These are phyloP conservation scores for Paralagenidium karlingii DNA, from an alignment of 352 stramenopile species.

Conservation along the genomic window DNA sequence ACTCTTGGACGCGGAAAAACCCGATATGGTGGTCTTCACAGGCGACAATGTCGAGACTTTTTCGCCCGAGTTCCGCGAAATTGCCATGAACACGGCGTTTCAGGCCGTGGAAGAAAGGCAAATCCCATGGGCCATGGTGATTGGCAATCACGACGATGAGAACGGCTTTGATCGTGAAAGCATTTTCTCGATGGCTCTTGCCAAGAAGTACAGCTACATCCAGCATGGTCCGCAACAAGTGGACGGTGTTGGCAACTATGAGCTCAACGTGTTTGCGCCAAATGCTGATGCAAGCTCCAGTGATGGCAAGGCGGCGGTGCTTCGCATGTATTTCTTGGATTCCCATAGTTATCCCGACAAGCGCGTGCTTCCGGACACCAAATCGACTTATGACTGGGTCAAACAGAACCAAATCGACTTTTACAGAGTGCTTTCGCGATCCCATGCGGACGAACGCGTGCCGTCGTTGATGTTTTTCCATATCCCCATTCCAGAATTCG, in stretches of 20 bases:
- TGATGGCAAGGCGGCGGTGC: slow-evolving; percentile 9
- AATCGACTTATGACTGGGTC: slow-evolving; percentile 35
- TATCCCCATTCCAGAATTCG: slow-evolving; percentile 40
- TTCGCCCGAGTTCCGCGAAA: slow-evolving; percentile 8
- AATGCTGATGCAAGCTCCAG: slow-evolving; percentile 17
- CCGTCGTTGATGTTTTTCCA: slow-evolving; percentile 57
- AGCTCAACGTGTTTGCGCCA: slow-evolving; percentile 25
- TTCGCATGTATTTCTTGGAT: slow-evolving; percentile 61
- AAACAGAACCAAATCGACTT: slow-evolving; percentile 34
- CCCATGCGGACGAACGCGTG: slow-evolving; percentile 5
- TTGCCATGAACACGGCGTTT: slow-evolving; percentile 21
- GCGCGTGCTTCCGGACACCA: slow-evolving; percentile 16
- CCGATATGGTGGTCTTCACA: slow-evolving; percentile 42
- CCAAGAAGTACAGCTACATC: slow-evolving; percentile 26
- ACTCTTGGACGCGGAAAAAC: slow-evolving; percentile 29
- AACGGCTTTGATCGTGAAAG: slow-evolving; percentile 16
- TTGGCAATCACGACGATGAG: slow-evolving; percentile 52
- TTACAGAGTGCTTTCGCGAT: slow-evolving; percentile 15
- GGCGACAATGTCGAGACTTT: slow-evolving; percentile 35
- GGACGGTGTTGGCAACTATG: slow-evolving; percentile 41
- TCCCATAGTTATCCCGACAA: slow-evolving; percentile 15
- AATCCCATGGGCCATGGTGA: slow-evolving; percentile 40
- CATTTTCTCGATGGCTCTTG: slow-evolving; percentile 18
- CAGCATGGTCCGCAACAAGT: slow-evolving; percentile 16
- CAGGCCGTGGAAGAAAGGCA: slow-evolving; percentile 16